These are phyloP conservation scores for Leccinum fuscescens DNA, from an alignment of 1,284 basidiomycete species.

Conservation along the genomic window DNA sequence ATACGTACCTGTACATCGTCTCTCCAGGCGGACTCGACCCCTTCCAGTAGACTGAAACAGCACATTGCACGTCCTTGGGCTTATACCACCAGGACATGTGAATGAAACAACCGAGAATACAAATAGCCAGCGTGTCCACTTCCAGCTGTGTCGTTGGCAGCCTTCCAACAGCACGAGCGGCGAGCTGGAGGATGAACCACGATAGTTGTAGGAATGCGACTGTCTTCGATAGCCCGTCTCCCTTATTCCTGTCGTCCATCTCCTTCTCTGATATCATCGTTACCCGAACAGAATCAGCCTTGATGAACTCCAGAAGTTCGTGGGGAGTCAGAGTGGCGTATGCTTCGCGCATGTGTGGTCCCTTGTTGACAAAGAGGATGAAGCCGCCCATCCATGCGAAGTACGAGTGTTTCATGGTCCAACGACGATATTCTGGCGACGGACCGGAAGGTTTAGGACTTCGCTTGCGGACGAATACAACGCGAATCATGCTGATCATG, in stretches of 20 bases:
- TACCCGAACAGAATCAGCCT: background rate
- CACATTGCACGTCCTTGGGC: no score
- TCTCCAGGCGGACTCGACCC: no score
- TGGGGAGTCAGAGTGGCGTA: background rate
- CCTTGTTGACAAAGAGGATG: background rate
- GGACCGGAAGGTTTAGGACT: background rate
- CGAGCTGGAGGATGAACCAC: background rate
- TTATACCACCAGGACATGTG: no score
- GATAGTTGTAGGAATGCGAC: background rate
- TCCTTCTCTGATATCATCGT: background rate
- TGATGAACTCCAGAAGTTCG: background rate
- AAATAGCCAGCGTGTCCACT: background rate
- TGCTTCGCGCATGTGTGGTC: background rate
- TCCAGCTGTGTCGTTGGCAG: background rate
- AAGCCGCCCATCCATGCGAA: background rate
- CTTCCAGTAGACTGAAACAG: no score
- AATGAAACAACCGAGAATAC: background rate
- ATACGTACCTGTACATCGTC: no score
- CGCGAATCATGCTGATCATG: background rate
- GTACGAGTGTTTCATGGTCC: background rate
- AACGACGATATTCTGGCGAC: background rate
- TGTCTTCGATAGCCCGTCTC: background rate
- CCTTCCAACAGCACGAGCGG: background rate
- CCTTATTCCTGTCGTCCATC: background rate
- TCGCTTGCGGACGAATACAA: background rate